phyloP scores from a whole-genome alignment of 1,284 basidiomycete species.

The Caloboletus inedulis region DNA sequence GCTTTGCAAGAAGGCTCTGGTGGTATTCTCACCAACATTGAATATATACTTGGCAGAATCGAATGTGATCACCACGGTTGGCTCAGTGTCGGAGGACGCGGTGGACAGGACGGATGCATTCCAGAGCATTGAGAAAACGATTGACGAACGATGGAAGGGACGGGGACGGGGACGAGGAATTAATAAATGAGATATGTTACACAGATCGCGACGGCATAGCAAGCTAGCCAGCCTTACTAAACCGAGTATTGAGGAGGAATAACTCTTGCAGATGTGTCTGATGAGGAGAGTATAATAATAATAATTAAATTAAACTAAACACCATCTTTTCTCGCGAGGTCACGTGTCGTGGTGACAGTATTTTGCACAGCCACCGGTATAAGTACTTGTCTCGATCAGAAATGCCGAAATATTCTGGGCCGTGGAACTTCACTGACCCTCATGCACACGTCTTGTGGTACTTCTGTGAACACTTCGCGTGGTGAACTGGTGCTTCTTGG shows the following conservation, averaged over 20 bases:
- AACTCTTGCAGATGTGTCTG: not conserved
- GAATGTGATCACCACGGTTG: slow-evolving; percentile 71
- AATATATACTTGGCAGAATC: slow-evolving; percentile 82
- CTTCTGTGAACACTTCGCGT: not conserved
- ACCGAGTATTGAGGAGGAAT: not conserved
- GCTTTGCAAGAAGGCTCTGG: slow-evolving; percentile 70
- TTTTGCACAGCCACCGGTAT: no score
- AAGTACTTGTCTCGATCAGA: no score
- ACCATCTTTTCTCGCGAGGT: no score
- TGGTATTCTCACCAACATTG: slow-evolving; percentile 82
- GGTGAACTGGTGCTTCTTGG: not conserved
- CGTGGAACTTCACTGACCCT: no score
- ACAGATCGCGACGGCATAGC: slow-evolving; percentile 31
- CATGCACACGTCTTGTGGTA: no score
- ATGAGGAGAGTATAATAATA: no score
- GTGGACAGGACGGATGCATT: slow-evolving; percentile 54
- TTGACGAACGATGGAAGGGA: slow-evolving; percentile 21
- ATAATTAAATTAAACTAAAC: no score
- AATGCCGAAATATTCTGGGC: no score
- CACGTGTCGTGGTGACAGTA: no score
- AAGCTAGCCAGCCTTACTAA: slow-evolving; percentile 25
- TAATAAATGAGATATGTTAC: slow-evolving; percentile 25
- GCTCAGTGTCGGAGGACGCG: slow-evolving; percentile 72
- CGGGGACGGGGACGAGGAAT: slow-evolving; percentile 9
- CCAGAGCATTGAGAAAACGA: slow-evolving; percentile 49